Evolutionary conservation across 2,329 filamentous ascomycete species (phyloP), one percentile per base, ranked within the genome.

Genomic region (Fusarium gaditjirri): DNA sequence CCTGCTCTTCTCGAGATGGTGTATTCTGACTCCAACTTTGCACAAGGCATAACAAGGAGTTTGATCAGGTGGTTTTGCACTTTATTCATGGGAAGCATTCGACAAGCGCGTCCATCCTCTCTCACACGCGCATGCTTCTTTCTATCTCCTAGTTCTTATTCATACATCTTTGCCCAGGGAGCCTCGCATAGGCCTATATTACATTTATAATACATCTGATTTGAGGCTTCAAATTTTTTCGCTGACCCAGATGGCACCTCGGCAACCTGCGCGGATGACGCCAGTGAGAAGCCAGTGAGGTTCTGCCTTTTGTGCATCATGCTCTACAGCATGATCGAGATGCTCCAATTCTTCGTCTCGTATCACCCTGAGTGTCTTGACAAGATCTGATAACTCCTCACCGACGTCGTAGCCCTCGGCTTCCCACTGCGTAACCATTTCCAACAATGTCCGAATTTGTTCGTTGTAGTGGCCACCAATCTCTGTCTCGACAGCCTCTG

Each of bases 341-440:
- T 99, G 96, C 86, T 99, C 96, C 63, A 99, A 84, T 84, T 99
- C 96, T 83, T 99, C 96, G 79, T 99, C 96, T 29, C 96, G 87
- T 78, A 98, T 98, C 77, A 91, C 86, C 77, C 95, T 88, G 72
- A 98, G 86, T 31, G 93, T 94, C 39, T 83, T 81, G 41, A 97
- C 85, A 77, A 99, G 84, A 23, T 89, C 88, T 57, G 85, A 88
- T 74, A 99, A 82, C 83, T 98, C 95, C 13, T 88, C 88, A 6
- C 95, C 93, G 1, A 96, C 86, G 49, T 93, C 92, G 79, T 97
- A 94, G 2, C 95, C 95, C 53, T 91, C 87, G 13, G 85, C 86
- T 82, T 95, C 89, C 86, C 94, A 93, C 72, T 91, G 88, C 12
- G 88, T 86, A 63, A 94, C 89, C 92, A 97, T 98, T 70, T 92